phyloP scores from a whole-genome alignment of 345 rosid genomes.

The Eucalyptus curtisii region DNA sequence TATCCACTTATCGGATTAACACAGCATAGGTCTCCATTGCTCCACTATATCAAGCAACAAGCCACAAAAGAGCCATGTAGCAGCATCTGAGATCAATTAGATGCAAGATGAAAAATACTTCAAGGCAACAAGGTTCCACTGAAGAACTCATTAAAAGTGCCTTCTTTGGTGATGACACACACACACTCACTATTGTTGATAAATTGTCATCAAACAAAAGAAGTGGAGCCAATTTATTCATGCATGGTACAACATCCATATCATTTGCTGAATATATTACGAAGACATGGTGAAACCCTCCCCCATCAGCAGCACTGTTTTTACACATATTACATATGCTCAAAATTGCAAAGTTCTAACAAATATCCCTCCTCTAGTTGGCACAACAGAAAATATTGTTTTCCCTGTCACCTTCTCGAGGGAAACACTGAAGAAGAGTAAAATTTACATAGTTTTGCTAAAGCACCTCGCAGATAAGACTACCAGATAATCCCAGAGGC shows the following conservation, averaged over 20 bases:
- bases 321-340: neutral
- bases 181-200: neutral
- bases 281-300: neutral
- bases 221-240: neutral
- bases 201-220: neutral
- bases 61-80: neutral
- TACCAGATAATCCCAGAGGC: neutral
- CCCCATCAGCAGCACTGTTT: neutral
- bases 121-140: neutral
- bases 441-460: neutral
- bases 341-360: neutral
- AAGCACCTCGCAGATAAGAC: neutral
- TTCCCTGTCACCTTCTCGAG: neutral
- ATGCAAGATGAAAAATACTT: neutral
- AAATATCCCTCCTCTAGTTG: neutral
- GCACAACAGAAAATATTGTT: neutral
- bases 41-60: neutral
- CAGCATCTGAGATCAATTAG: neutral
- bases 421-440: neutral
- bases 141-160: neutral
- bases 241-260: neutral
- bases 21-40: neutral
- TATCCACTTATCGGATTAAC: neutral
- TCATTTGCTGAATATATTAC: neutral
- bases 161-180: neutral